Percentiles rank a stretch among this genome's conserved stretches.
phyloP scores from a whole-genome alignment of 495 filamentous ascomycete genomes.

The Tirmania nivea region DNA sequence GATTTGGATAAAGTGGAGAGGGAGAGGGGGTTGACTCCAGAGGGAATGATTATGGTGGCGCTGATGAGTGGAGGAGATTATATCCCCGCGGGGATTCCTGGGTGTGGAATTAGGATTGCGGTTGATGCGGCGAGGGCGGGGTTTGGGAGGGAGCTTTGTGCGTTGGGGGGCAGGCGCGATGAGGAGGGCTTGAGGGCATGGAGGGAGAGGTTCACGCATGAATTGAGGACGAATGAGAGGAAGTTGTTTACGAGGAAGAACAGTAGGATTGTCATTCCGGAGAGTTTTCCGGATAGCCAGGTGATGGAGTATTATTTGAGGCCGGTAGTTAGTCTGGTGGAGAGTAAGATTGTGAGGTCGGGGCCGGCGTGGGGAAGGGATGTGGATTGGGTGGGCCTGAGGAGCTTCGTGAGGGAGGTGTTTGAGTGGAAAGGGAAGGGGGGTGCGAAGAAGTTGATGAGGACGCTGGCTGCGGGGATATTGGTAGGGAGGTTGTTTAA shows the following conservation, averaged over 20 bases:
- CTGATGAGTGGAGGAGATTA: conserved; percentile 96
- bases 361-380: conserved; percentile 47
- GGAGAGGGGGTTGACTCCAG: conserved; percentile 40
- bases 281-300: conserved; percentile 56
- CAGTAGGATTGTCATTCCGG: conserved; percentile 50
- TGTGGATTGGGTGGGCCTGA: conserved; percentile 44
- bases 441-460: conserved; percentile 70
- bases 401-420: conserved; percentile 49
- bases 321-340: conserved; percentile 48
- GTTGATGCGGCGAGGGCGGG: conserved; percentile 77
- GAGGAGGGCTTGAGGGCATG: conserved; percentile 40
- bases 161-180: conserved; percentile 21
- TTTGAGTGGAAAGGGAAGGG: conserved; percentile 67
- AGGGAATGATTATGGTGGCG: conserved; percentile 87
- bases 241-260: conserved; percentile 59
- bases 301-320: conserved; percentile 71
- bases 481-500: conserved; percentile 24
- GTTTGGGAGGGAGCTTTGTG: conserved; percentile 60
- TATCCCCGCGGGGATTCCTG: conserved; percentile 64
- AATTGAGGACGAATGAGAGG: conserved; percentile 63
- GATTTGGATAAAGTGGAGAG: conserved; percentile 33
- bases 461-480: conserved; percentile 45
- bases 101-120: conserved; percentile 68
- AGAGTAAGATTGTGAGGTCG: conserved; percentile 39
- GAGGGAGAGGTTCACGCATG: conserved; percentile 50